Evolutionary conservation across 345 rosid genomes (phyloP), one percentile per base, ranked within the genome.

Genomic region (Ceriops decandra): DNA sequence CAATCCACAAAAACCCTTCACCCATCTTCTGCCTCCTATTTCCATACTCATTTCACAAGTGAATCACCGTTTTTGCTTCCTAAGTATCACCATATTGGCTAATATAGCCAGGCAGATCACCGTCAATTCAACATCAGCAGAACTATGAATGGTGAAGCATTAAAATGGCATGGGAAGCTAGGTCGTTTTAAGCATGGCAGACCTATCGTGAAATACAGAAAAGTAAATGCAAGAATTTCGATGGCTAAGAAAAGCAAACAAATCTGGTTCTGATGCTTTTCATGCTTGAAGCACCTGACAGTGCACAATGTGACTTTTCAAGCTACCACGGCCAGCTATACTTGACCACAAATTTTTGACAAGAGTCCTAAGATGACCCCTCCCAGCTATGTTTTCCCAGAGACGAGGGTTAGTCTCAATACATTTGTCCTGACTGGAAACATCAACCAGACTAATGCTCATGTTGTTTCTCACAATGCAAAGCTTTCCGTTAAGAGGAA

Each of bases 271-370:
- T 89, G 16, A 11, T 22, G 30, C 30, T 24, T 56, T 56, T 56
- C 88, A 93, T 57, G 89, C 96, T 87, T 89, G 96, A 79, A 93
- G 97, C 68, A 93, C 95, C 78, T 91, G 98, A 63, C 97, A 91
- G 71, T 93, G 98, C 72, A 91, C 88, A 28, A 93, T 91, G 69
- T 93, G 97, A 78, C 91, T 87, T 77, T 80, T 93, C 72, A 87
- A 71, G 38, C 90, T 83, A 61, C 91, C 89, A 78, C 98, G 84
- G 30, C 98, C 98, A n/a, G 98, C 95, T 20, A 93, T 81, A 75
- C 95, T 93, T 3, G 96, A 93, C 98, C 84, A 85, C 68, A 93
- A 58, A 68, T 90, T 93, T 52, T 91, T 85, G 17, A 93, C 85
- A 38, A 93, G 86, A 56, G 86, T 84, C 82, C 87, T 84, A 35